Evolutionary conservation across 768 basidiomycete species (phyloP).

Genomic region (Suillus lakei): DNA sequence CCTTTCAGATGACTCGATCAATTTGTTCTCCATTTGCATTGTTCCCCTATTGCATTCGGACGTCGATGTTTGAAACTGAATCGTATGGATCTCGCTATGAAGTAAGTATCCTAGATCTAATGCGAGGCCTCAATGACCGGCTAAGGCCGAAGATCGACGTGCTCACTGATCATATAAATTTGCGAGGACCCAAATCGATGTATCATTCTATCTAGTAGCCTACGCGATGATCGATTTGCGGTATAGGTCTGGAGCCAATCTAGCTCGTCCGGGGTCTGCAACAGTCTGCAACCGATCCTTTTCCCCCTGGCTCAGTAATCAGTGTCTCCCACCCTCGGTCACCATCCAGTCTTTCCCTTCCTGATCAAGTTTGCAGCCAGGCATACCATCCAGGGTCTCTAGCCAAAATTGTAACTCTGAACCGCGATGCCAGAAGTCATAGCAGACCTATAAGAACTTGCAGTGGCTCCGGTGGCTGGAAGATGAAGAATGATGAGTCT

Average conservation of each 20-base stretch:
- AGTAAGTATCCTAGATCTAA: too few species aligned
- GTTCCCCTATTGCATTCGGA: too few species aligned
- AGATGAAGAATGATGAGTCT: neutral
- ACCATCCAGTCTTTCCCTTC: neutral
- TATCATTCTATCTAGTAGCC: too few species aligned
- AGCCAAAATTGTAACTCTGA: neutral
- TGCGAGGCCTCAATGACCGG: too few species aligned
- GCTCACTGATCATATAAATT: too few species aligned
- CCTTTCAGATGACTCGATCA: too few species aligned
- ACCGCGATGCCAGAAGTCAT: neutral
- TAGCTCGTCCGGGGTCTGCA: neutral
- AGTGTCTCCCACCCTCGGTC: neutral
- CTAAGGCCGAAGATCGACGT: too few species aligned
- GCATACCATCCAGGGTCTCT: neutral
- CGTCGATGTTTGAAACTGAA: too few species aligned
- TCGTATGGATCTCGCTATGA: too few species aligned
- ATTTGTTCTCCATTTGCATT: too few species aligned
- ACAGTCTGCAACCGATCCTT: neutral
- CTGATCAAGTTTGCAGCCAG: neutral
- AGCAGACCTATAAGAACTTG: neutral
- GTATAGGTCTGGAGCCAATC: neutral
- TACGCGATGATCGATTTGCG: too few species aligned
- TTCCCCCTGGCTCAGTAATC: neutral
- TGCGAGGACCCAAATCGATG: too few species aligned
- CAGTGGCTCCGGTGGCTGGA: neutral